A percentile compares a stretch with the other conserved stretches of the same genome.
phyloP scores from a whole-genome alignment of 2,329 filamentous ascomycete genomes.

The Pseudonectria buxi region DNA sequence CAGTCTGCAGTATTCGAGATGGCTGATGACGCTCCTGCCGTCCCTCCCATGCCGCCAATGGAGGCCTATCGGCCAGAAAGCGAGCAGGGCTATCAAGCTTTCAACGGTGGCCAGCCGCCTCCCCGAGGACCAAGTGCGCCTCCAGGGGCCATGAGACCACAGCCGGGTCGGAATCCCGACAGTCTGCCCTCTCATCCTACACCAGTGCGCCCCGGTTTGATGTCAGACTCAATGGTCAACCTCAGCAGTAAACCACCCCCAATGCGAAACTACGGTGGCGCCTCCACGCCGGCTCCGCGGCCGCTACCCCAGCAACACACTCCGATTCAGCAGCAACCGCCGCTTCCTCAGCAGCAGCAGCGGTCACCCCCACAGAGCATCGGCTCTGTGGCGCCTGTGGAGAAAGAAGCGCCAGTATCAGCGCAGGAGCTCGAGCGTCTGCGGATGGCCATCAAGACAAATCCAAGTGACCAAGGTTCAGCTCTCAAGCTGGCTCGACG shows the following conservation, averaged over 20 bases:
- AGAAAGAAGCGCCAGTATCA: slow-evolving; percentile 54
- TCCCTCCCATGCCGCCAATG: slow-evolving; percentile 42
- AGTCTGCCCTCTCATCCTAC: slow-evolving; percentile 53
- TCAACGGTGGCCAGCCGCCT: slow-evolving; percentile 19
- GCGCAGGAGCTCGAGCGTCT: slow-evolving; percentile 70
- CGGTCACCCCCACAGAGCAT: slow-evolving; percentile 21
- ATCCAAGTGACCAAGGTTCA: slow-evolving; percentile 64
- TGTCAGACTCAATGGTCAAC: slow-evolving; percentile 51
- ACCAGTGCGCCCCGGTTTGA: slow-evolving; percentile 56
- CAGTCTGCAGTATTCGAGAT: slow-evolving; percentile 70
- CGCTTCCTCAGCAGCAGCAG: slow-evolving; percentile 18
- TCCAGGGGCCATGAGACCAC: slow-evolving; percentile 18
- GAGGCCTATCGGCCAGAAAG: slow-evolving; percentile 22
- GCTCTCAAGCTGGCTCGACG: slow-evolving; percentile 74
- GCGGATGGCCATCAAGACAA: slow-evolving; percentile 60
- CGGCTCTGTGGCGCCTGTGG: slow-evolving; percentile 19
- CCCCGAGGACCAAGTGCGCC: slow-evolving; percentile 27
- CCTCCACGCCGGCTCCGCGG: slow-evolving; percentile 33
- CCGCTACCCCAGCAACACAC: slow-evolving; percentile 27
- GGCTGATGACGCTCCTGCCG: slow-evolving; percentile 52
- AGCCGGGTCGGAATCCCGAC: slow-evolving; percentile 34
- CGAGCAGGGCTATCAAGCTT: slow-evolving; percentile 18
- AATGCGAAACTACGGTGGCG: slow-evolving; percentile 46
- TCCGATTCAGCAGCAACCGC: slow-evolving; percentile 26
- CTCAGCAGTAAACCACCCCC: slow-evolving; percentile 52